These are phyloP conservation scores for Apiospora phragmitis DNA, from an alignment of 2,329 filamentous ascomycete species.

Conservation along the genomic window DNA sequence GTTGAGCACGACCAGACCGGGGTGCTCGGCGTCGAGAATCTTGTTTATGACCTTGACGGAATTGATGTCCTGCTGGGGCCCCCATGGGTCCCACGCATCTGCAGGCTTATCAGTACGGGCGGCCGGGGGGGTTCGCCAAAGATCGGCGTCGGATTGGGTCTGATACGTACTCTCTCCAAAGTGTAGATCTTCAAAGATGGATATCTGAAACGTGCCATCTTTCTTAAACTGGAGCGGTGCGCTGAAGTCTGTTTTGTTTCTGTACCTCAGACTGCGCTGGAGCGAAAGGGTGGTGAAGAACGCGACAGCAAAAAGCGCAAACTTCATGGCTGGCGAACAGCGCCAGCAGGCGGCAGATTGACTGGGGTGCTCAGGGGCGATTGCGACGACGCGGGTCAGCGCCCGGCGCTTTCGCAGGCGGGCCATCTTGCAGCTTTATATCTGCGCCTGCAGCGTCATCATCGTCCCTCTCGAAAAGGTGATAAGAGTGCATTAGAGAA, in stretches of 20 bases:
- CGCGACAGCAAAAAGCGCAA: background rate
- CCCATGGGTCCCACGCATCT: conserved; percentile 48
- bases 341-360: background rate
- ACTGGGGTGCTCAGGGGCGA: background rate
- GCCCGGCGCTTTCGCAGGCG: background rate
- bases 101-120: background rate
- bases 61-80: conserved; percentile 55
- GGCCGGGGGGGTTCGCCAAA: background rate
- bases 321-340: background rate
- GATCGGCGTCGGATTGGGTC: background rate
- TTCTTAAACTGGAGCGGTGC: conserved; percentile 36
- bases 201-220: conserved; percentile 51
- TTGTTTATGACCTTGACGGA: conserved; percentile 56
- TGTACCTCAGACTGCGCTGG: background rate
- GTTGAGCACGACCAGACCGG: conserved; percentile 67
- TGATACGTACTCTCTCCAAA: conserved; percentile 62
- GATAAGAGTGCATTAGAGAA: background rate
- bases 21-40: conserved; percentile 57
- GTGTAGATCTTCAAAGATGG: conserved; percentile 70
- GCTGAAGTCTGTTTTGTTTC: background rate
- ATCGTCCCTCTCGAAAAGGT: background rate
- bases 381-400: background rate
- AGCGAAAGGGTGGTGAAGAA: background rate
- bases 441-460: background rate
- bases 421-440: background rate